phyloP scores from a whole-genome alignment of 345 rosid species.

The Eucalyptus globulus region DNA sequence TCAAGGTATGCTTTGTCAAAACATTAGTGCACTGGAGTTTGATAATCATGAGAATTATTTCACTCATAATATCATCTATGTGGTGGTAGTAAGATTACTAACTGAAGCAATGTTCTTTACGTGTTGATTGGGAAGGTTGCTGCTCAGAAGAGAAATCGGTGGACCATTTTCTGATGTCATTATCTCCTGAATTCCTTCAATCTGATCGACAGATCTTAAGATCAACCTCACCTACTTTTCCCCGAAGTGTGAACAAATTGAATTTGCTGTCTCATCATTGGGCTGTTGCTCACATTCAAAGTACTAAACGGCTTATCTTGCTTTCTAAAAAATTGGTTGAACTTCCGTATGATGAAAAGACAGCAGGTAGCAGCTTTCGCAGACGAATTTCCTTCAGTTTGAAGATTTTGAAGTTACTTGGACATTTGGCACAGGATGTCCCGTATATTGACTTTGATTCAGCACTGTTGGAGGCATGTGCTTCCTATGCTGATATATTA shows the following conservation, averaged over 20 bases:
- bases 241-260: conserved; percentile 39
- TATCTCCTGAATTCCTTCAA: conserved; percentile 59
- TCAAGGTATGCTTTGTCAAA: conserved; percentile 41
- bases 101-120: not conserved
- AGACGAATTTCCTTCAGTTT: conserved; percentile 50
- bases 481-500: conserved; percentile 46
- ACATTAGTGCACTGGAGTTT: not conserved
- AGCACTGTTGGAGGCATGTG: conserved; percentile 55
- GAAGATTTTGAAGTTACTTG: conserved; percentile 76
- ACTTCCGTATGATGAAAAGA: conserved; percentile 57
- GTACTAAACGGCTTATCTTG: conserved; percentile 44
- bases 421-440: conserved; percentile 40
- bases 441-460: conserved; percentile 53
- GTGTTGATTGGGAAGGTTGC: conserved; percentile 38
- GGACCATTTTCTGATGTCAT: conserved; percentile 49
- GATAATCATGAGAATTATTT: not conserved
- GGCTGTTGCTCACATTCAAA: conserved; percentile 64
- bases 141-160: conserved; percentile 62
- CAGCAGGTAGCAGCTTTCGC: conserved; percentile 27
- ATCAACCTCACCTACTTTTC: conserved; percentile 15
- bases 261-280: conserved; percentile 66
- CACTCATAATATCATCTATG: not conserved
- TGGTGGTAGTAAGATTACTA: not conserved
- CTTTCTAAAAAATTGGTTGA: conserved; percentile 51
- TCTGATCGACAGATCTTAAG: conserved; percentile 41